Evolutionary conservation across 768 basidiomycete species (phyloP), one percentile per base, ranked within the genome.

Genomic region (Mycena latifolia): DNA sequence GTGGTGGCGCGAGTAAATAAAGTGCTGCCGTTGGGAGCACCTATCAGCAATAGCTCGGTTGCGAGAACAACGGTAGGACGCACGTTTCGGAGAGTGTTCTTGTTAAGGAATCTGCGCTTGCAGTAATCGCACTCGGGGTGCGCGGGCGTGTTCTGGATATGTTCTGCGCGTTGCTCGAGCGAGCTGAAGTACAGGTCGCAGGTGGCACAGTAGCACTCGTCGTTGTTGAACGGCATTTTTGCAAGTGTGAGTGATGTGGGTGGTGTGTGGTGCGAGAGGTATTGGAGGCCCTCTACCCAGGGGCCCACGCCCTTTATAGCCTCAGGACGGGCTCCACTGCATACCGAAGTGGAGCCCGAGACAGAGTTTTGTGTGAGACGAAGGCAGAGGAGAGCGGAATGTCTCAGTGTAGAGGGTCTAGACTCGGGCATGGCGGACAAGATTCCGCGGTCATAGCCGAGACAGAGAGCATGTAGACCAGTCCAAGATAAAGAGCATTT

Each of bases 61-160:
- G 22, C 56, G 22, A 28, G 15, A 9, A 20, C 18, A 35, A 35
- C 33, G 14, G 25, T 7, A 43, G 43, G 11, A 54, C 72, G 25
- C 55, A 72, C 71, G 35, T 72, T 72, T 2, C 73, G 69, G 10
- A 72, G 55, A 5, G 41, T 67, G 39, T 73, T 70, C 27, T 61
- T 63, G 27, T 72, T 73, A 43, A 73, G 53, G 31, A 68, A 74
- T 5, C 70, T 56, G 14, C 69, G 63, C 50, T 56, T 41, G 63
- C 74, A 75, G 20, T 69, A 57, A 5, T 66, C 63, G 53, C 72
- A 75, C 28, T 65, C 63, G 14, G 74, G 74, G 31, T 75, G 73
- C 0, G 29, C 14, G 3, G 63, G 18, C 10, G 70, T 61, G 15
- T 63, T 52, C 24, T 63, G 51, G 33, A 75, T 66, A 47, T 75